Conservation (phyloP, 2,329 filamentous ascomycete species). For the Aschersonia sp. region DNA sequence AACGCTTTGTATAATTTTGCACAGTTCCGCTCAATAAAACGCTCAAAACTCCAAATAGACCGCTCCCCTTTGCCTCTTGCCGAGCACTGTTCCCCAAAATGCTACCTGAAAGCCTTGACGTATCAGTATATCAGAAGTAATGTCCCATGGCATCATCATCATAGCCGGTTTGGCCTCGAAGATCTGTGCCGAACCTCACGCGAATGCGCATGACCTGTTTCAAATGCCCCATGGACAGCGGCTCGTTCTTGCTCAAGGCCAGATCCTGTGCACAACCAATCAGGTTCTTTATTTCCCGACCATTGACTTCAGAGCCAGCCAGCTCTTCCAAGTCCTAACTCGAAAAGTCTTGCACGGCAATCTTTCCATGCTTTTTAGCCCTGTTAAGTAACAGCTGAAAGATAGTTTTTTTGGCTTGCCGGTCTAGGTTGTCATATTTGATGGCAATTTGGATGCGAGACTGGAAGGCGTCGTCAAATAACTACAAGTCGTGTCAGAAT, state of each 20-base stretch:
- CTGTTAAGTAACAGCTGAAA: constrained; percentile 75
- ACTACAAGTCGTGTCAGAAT: constrained; percentile 23
- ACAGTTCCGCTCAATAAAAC: too few species aligned
- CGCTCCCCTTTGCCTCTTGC: too few species aligned
- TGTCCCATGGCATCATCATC: constrained; percentile 70
- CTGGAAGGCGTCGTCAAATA: constrained; percentile 84
- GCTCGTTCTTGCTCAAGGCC: constrained; percentile 58
- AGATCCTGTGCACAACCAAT: constrained; percentile 72
- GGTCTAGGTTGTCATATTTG: constrained; percentile 60
- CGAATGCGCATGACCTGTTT: constrained; percentile 71
- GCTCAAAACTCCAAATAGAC: too few species aligned
- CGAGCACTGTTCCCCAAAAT: too few species aligned
- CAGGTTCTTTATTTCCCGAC: constrained; percentile 72
- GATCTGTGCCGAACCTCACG: constrained; percentile 67
- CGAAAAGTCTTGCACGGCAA: constrained; percentile 44
- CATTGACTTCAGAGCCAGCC: constrained; percentile 48
- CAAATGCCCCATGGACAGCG: constrained; percentile 66
- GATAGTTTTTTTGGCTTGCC: constrained; percentile 60
- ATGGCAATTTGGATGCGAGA: constrained; percentile 76
- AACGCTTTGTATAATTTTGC: too few species aligned
- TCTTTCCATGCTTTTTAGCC: constrained; percentile 49
- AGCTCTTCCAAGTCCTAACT: constrained; percentile 54
- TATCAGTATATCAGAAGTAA: constrained; percentile 36
- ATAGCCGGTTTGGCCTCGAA: constrained; percentile 64
- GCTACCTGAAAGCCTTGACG: too few species aligned